Evolutionary conservation across 1,284 basidiomycete genomes (phyloP), one percentile per base, ranked within the genome.

Genomic region (Apiotrichum laibachii): DNA sequence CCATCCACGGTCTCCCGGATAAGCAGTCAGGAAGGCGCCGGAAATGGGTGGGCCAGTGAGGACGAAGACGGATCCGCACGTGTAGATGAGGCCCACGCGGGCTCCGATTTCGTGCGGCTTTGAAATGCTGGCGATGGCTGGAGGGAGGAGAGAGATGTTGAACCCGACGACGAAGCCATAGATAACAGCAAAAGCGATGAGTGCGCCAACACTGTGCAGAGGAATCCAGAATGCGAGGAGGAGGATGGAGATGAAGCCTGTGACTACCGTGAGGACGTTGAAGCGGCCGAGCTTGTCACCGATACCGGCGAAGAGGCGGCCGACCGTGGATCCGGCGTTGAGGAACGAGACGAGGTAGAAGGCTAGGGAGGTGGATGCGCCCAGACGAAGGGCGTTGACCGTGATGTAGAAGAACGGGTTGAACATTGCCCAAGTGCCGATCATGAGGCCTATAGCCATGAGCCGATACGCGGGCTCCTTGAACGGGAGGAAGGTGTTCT

Each of bases 41-140:
- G 68, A 67, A 57, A 77, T 75, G 0, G 75, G 74, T 2, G 74
- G 73, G 0, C 75, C 75, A 21, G 68, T 66, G 11, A 77, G 61
- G 0, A 67, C 72, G 1, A 68, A 64, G n/a, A 74, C 19, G 0
- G 68, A 69, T 11, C 69, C 60, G 33, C 67, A 44, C 11, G 57
- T 33, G 37, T 63, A 67, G 21, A 64, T 61, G n/a, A 72, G 55
- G 2, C 71, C 71, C 19, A 70, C 60, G 6, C 70, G 56, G n/a
- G 62, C 55, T 6, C 71, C 71, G 44, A 73, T 68, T 51, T 71
- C 70, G 37, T 53, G 39, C 16, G 51, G 55, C 21, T 58, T 49
- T 16, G 63, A 65, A 35, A 69, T 62, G 40, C 67, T 56, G 15
- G 67, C 56, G 35, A 73, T 64, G 13, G 65, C 45, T 2, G 70